phyloP scores from a whole-genome alignment of 2,329 filamentous ascomycete genomes.

The Chaetomiaceae sp. region DNA sequence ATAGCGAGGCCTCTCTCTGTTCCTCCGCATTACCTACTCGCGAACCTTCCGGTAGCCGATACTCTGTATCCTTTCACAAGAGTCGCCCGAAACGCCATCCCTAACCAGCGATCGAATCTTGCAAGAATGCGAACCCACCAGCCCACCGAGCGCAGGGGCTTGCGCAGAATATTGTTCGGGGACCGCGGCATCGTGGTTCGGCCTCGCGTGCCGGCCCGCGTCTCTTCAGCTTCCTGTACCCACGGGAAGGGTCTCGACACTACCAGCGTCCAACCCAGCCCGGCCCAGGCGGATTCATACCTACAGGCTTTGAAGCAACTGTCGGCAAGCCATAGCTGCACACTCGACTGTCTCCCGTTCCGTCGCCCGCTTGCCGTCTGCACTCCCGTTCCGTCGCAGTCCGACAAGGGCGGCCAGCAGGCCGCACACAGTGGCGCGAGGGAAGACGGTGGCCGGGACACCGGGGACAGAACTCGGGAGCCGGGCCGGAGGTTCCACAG shows the following conservation, averaged over 20 bases:
- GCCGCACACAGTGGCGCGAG: neutral
- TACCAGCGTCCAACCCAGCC: neutral
- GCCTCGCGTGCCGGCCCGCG: neutral
- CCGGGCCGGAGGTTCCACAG: slow-evolving; percentile 10
- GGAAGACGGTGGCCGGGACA: neutral
- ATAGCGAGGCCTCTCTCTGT: too few relatives aligned
- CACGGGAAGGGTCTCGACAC: neutral
- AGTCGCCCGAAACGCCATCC: neutral
- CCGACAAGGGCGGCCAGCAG: neutral
- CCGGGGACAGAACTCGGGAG: neutral
- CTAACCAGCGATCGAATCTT: neutral
- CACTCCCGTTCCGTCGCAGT: neutral
- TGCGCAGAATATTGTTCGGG: neutral
- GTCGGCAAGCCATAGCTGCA: neutral
- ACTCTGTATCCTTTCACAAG: neutral
- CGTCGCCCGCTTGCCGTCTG: neutral
- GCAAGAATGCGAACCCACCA: neutral
- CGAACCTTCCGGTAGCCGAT: too few relatives aligned
- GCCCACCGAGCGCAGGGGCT: neutral
- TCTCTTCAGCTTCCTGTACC: neutral
- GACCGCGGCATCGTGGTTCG: neutral
- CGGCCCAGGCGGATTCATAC: neutral
- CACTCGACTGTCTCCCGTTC: neutral
- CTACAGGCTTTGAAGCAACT: neutral
- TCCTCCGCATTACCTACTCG: too few relatives aligned